A percentile compares a stretch with the other conserved stretches of the same genome.
Evolutionary conservation across 2,329 filamentous ascomycete genomes (phyloP).

Genomic region (Didymella exigua): DNA sequence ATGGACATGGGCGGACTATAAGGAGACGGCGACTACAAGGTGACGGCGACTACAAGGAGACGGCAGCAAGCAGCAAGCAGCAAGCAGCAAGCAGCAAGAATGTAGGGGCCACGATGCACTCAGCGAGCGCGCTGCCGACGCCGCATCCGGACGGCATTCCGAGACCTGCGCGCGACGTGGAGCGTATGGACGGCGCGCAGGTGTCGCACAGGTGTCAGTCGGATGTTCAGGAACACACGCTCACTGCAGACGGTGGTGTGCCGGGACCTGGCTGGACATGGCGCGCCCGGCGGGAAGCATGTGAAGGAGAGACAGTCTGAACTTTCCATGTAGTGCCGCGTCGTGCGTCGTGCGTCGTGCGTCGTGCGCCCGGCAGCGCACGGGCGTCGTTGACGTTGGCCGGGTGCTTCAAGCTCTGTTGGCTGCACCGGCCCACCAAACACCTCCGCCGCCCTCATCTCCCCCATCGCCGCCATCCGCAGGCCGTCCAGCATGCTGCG

Average conservation of each 20-base stretch:
- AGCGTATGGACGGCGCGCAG: constrained; percentile 9
- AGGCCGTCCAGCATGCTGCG: constrained; percentile 61
- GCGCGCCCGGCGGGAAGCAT: not conserved
- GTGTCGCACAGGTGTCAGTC: constrained; percentile 8
- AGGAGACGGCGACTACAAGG: not conserved
- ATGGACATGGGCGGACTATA: constrained; percentile 7
- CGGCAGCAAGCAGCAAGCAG: not conserved
- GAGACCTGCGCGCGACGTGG: constrained; percentile 17
- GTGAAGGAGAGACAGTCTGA: constrained; percentile 8
- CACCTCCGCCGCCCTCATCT: constrained; percentile 20
- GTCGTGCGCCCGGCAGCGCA: constrained; percentile 6
- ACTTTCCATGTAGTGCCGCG: too few relatives aligned
- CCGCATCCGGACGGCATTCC: constrained; percentile 14
- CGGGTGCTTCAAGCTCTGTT: constrained; percentile 18
- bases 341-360: too few relatives aligned
- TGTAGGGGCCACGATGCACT: constrained; percentile 5
- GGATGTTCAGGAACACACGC: not conserved
- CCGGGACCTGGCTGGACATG: not conserved
- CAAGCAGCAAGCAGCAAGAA: not conserved
- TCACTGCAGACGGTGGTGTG: not conserved
- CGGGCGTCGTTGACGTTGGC: constrained; percentile 2
- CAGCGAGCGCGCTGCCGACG: constrained; percentile 11
- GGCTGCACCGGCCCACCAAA: constrained; percentile 2
- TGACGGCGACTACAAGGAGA: not conserved
- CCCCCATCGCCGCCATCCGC: constrained; percentile 33